Percentiles rank a stretch among this genome's conserved stretches.
These are phyloP conservation scores for Juncus inflexus DNA, from an alignment of 176 grass and related monocot genomes.

Conservation along the genomic window DNA sequence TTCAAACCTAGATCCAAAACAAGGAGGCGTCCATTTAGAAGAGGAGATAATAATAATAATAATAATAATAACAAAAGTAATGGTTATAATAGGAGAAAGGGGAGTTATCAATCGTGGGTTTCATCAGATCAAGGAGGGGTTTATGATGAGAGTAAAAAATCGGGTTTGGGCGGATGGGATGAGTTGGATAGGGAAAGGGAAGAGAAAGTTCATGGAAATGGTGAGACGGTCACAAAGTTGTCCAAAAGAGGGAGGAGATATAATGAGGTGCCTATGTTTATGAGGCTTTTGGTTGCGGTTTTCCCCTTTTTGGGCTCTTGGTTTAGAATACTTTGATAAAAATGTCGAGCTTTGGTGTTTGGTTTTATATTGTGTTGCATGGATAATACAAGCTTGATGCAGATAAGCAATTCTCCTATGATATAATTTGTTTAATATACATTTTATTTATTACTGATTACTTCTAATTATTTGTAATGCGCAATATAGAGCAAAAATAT, in stretches of 20 bases:
- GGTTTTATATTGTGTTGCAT: too few relatives aligned
- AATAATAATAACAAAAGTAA: conserved; percentile 4
- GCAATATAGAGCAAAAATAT: too few relatives aligned
- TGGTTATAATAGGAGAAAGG: conserved; percentile 1
- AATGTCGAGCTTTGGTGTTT: not conserved
- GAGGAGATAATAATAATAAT: not conserved
- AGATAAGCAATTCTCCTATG: too few relatives aligned
- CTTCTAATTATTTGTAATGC: too few relatives aligned
- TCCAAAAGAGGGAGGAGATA: conserved; percentile 47
- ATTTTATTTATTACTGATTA: too few relatives aligned
- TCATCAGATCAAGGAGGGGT: conserved; percentile 6
- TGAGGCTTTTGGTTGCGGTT: conserved; percentile 69
- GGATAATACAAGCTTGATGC: too few relatives aligned
- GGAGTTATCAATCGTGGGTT: conserved; percentile 42
- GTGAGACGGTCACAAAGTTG: conserved; percentile 23
- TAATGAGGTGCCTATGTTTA: conserved; percentile 50
- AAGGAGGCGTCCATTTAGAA: conserved; percentile 25
- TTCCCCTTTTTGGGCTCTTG: conserved; percentile 90
- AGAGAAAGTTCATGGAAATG: conserved; percentile 2
- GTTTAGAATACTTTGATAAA: conserved; percentile 58
- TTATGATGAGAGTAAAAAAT: conserved; percentile 5
- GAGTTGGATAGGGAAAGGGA: conserved; percentile 37
- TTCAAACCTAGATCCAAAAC: conserved; percentile 11
- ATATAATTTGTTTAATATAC: too few relatives aligned
- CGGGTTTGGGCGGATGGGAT: conserved; percentile 77